Evolutionary conservation across 805 yeast genomes (phyloP), one percentile per base, ranked within the genome.

Genomic region (Cyberlindnera misumaiensis): DNA sequence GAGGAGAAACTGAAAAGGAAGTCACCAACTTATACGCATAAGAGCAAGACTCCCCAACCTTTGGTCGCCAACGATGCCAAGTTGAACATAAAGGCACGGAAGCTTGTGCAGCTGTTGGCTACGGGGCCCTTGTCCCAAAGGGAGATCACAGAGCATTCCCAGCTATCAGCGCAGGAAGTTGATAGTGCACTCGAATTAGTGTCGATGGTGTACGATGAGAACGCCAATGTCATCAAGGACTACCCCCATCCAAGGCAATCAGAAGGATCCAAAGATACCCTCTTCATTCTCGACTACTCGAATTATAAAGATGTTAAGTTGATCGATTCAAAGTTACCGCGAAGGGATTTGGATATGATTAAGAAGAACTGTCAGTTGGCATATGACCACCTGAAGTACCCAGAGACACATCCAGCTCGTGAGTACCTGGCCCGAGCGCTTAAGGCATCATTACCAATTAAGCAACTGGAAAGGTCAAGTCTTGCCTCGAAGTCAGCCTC

Each of bases 61-160:
- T 25, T 13, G n/a, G n/a, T 20, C 12, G 31, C 35, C 30, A 28
- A 12, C 14, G 18, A 25, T 15, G 16, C 16, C 11, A 52, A 20
- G 37, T 48, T 26, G 35, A 48, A 14, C 45, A 51, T 13, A 47
- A 54, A 18, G 40, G 52, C n/a, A 53, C 46, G 47, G 65, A 24
- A 70, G 36, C 58, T 73, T 28, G 48, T 72, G 16, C 70, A 70
- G 44, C 52, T 68, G 18, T 48, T 74, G 28, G 74, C 80, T 1
- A 52, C 73, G 30, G 79, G 76, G 1, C 77, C 79, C 2, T 53
- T 58, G 13, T 50, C 72, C 1, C 44, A 53, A 2, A 46, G 51
- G 3, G 56, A 56, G 2, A 46, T 73, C 11, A 42, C 57, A 8
- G 44, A 46, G 25, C 51, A 56, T 16, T 53, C 64, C 1, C 59